Evolutionary conservation across 139 green algal species (phyloP).

Genomic region (Micractinium sp.): DNA sequence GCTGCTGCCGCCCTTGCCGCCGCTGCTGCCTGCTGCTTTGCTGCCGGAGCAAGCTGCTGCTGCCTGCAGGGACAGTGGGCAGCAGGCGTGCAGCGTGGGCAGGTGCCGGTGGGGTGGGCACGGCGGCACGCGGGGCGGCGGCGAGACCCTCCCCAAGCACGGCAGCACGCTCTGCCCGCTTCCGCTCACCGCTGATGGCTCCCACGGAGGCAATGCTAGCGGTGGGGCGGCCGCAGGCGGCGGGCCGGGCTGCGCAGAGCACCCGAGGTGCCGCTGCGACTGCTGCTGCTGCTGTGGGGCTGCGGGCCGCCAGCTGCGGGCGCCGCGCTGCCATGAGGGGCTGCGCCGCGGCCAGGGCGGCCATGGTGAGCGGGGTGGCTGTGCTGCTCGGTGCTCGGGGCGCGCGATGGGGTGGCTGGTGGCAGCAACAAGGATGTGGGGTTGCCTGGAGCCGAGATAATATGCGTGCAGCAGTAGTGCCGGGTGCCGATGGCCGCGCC

Average conservation of each 20-base stretch:
- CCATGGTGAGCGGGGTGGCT: not conserved
- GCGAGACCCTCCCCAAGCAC: not conserved
- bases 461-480: not conserved
- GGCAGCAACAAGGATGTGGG: too few relatives aligned
- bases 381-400: not conserved
- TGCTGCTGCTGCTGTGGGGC: not conserved
- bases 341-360: not conserved
- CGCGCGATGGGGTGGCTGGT: not conserved
- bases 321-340: slow-evolving; percentile 1
- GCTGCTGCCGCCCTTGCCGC: slow-evolving; percentile 25
- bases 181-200: not conserved
- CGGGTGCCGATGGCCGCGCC: not conserved
- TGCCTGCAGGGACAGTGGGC: slow-evolving; percentile 15
- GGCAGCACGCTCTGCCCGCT: not conserved
- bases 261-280: not conserved
- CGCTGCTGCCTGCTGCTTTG: slow-evolving; percentile 10
- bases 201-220: slow-evolving; percentile 16
- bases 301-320: not conserved
- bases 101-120: not conserved
- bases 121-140: not conserved
- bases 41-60: slow-evolving; percentile 21
- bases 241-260: not conserved
- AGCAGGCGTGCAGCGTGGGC: not conserved
- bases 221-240: not conserved
- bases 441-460: not conserved